phyloP scores from a whole-genome alignment of 805 yeast species.

The Teunomyces kruisii region DNA sequence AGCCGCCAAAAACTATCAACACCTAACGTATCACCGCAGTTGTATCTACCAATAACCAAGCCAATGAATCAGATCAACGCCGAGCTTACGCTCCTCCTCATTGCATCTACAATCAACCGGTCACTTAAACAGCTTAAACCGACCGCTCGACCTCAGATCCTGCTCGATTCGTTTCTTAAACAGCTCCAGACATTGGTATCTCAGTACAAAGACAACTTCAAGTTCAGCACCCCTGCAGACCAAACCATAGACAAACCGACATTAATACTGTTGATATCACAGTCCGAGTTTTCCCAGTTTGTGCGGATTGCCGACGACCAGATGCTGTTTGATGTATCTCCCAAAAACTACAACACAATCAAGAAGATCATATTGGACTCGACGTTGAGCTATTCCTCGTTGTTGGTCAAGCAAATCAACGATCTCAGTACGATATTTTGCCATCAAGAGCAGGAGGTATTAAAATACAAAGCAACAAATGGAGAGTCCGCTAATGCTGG shows the following conservation, averaged over 20 bases:
- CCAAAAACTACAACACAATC: slow-evolving; percentile 17
- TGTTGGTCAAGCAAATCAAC: slow-evolving; percentile 21
- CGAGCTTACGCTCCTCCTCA: slow-evolving; percentile 10
- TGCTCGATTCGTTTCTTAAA: slow-evolving; percentile 6
- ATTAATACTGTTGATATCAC: slow-evolving; percentile 11
- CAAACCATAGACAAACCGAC: slow-evolving; percentile 7
- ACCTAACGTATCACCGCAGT: neutral
- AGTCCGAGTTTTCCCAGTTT: slow-evolving; percentile 19
- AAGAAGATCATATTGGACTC: slow-evolving; percentile 23
- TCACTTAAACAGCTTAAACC: slow-evolving; percentile 6
- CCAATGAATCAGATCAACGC: slow-evolving; percentile 4
- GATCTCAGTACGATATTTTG: slow-evolving; percentile 12
- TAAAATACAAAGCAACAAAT: neutral
- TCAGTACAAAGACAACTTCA: slow-evolving; percentile 5
- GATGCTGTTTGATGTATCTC: slow-evolving; percentile 19
- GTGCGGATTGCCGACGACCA: slow-evolving; percentile 18
- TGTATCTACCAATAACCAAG: neutral
- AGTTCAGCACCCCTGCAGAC: slow-evolving; percentile 2
- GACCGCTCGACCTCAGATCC: slow-evolving; percentile 3
- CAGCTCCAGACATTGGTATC: slow-evolving; percentile 7
- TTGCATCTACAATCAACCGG: slow-evolving; percentile 12
- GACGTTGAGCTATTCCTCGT: slow-evolving; percentile 16
- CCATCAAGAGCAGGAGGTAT: neutral
- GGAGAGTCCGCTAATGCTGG: neutral
- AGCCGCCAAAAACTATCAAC: neutral